Percentiles rank a stretch among this genome's conserved stretches.
These are phyloP conservation scores for Monilinia vaccinii-corymbosi DNA, from an alignment of 2,329 filamentous ascomycete genomes.

Conservation along the genomic window DNA sequence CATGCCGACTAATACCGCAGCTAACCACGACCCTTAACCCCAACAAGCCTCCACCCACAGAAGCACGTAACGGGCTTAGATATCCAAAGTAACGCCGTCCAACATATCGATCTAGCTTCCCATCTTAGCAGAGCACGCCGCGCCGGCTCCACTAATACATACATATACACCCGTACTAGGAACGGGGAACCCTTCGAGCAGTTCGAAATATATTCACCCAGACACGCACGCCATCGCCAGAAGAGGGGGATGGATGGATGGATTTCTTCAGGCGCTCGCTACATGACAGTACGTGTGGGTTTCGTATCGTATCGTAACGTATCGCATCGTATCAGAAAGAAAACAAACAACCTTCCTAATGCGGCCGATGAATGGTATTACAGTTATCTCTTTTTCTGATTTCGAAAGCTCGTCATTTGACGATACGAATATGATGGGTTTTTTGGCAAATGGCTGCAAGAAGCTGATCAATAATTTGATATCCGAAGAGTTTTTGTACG, in stretches of 20 bases:
- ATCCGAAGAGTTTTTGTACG: no score
- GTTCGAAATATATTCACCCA: not conserved
- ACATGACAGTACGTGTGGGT: no score
- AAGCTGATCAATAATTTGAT: no score
- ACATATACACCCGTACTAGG: not conserved
- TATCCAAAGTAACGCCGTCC: not conserved
- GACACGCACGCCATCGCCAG: not conserved
- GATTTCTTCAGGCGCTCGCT: not conserved
- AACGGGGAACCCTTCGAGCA: not conserved
- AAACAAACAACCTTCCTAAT: slow-evolving; percentile 9
- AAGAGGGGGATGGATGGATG: no score
- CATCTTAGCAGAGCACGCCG: slow-evolving; percentile 5
- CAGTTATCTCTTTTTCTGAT: not conserved
- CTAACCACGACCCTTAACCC: not conserved
- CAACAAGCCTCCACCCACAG: no score
- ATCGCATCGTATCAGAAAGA: no score
- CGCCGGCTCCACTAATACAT: slow-evolving; percentile 1
- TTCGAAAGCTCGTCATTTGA: not conserved
- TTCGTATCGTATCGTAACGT: not conserved
- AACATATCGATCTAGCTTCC: not conserved
- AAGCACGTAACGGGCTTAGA: no score
- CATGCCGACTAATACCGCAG: not conserved
- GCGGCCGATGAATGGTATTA: not conserved
- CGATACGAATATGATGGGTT: not conserved
- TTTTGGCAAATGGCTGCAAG: no score